Base-by-base conservation (phyloP, 441 rosid genomes). In the Hura crepitans region DNA sequence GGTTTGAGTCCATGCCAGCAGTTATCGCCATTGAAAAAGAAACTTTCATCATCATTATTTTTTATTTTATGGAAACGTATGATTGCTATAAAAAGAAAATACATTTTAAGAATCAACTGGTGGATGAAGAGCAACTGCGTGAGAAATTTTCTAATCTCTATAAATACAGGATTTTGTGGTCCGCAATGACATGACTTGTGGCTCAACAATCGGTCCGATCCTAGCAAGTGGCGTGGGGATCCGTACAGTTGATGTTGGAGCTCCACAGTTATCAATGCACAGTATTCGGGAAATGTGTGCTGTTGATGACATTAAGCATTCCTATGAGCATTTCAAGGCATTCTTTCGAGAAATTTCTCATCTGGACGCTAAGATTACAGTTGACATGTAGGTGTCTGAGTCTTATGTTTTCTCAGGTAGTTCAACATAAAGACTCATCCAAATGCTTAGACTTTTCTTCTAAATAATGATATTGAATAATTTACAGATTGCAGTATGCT, bases 241-340 rank as follows among this genome's bases (percentile, higher is more conserved):
- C 78, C 92, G 98, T 11, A 89, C 99, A 0, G 97, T 96, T 47
- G 99, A 93, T 72, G 95, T 96, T 0, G 99, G 98, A 37, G 97
- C 98, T 33, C 98, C 98, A 0, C 98, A 93, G 70, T 82, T 93
- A 62, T 93, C 98, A 0, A 93, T 96, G 99, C 98, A 96, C 80
- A 93, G 99, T 77, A 93, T 93, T 68, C 82, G 98, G 50, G 99
- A 96, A 77, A 89, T 93, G 98, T 96, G 98, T 76, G 96, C 92
- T 0, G 89, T 86, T 0, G 97, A 93, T 68, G 99, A 96, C 28
- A 88, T 96, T 70, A 77, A 82, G 75, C 83, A 91, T 72, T 84
- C 98, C 0, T 91, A 89, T 17, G 81, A 88, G 75, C 97, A 93
- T 76, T 96, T 96, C 87, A 93, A 87, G 89, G 98, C 96, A 69